These are phyloP conservation scores for Chenopodium quinoa DNA, from an alignment of 148 eudicot genomes.

Conservation along the genomic window DNA sequence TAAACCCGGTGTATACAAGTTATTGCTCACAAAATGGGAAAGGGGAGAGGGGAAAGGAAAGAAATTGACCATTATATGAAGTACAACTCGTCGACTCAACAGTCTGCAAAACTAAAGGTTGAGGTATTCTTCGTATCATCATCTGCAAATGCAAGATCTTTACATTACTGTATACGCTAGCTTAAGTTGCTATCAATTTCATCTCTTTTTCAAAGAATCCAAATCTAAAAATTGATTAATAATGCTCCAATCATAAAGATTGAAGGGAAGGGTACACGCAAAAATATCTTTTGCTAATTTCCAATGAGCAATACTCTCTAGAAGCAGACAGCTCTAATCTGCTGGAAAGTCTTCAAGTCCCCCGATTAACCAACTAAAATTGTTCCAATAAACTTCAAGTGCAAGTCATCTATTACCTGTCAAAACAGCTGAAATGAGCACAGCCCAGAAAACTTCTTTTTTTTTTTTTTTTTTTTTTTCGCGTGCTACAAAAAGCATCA, in stretches of 20 bases:
- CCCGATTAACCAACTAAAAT: conserved; percentile 16
- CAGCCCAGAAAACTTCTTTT: conserved; percentile 10
- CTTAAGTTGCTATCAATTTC: conserved; percentile 5
- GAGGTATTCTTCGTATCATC: neutral
- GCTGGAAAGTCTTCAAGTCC: conserved; percentile 9
- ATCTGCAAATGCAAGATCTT: conserved; percentile 9
- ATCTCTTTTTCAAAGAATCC: conserved; percentile 6
- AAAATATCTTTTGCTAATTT: neutral
- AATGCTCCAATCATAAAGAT: conserved; percentile 16
- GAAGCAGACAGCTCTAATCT: conserved; percentile 12
- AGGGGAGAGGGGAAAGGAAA: neutral
- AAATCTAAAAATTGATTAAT: neutral
- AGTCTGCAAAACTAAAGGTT: neutral
- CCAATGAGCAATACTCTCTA: conserved; percentile 17
- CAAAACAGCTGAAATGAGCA: conserved; percentile 30
- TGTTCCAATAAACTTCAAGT: neutral
- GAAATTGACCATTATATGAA: neutral
- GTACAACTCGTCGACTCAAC: neutral
- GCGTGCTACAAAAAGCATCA: neutral
- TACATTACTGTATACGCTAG: neutral
- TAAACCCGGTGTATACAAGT: too few relatives aligned
- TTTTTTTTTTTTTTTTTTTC: neutral
- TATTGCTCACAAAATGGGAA: neutral
- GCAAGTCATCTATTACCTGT: conserved; percentile 18
- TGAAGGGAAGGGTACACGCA: neutral